Conservation (phyloP, 345 rosid species). For the Microcos paniculata region DNA sequence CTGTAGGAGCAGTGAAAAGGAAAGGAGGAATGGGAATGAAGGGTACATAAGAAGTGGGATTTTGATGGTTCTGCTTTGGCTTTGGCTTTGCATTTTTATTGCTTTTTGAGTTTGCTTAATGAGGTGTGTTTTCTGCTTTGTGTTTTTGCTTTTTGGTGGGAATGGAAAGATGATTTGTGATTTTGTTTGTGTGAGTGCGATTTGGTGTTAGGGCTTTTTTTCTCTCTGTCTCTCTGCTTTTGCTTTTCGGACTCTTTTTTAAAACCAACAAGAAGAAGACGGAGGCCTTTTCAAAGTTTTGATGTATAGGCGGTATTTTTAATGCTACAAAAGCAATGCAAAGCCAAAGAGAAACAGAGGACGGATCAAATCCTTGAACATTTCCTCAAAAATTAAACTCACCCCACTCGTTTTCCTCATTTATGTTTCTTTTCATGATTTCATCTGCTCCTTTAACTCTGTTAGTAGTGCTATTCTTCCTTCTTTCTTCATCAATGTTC, state of each 20-base stretch:
- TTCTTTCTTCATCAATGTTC: too few relatives aligned
- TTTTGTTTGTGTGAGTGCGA: neutral
- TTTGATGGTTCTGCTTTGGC: too few relatives aligned
- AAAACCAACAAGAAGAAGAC: neutral
- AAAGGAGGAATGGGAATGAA: constrained; percentile 1
- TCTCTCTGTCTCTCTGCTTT: constrained; percentile 7
- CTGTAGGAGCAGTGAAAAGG: neutral
- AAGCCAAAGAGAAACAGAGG: too few relatives aligned
- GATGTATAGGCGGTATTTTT: neutral
- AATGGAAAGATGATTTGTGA: neutral
- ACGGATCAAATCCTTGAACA: too few relatives aligned
- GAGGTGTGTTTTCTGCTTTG: constrained; percentile 14
- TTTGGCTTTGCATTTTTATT: constrained; percentile 4
- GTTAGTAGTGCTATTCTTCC: too few relatives aligned
- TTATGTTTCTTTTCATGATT: too few relatives aligned
- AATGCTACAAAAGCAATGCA: neutral
- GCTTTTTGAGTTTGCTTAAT: constrained; percentile 17
- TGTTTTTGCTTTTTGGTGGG: constrained; percentile 2
- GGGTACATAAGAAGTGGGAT: constrained; percentile 20
- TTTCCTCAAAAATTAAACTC: too few relatives aligned
- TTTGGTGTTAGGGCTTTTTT: constrained; percentile 18
- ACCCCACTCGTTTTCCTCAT: too few relatives aligned
- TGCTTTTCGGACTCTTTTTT: constrained; percentile 6
- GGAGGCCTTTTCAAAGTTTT: neutral
- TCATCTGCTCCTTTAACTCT: too few relatives aligned